Evolutionary conservation across 179 eudicot species (phyloP), one percentile per base, ranked within the genome.

Genomic region (Silene coronaria): DNA sequence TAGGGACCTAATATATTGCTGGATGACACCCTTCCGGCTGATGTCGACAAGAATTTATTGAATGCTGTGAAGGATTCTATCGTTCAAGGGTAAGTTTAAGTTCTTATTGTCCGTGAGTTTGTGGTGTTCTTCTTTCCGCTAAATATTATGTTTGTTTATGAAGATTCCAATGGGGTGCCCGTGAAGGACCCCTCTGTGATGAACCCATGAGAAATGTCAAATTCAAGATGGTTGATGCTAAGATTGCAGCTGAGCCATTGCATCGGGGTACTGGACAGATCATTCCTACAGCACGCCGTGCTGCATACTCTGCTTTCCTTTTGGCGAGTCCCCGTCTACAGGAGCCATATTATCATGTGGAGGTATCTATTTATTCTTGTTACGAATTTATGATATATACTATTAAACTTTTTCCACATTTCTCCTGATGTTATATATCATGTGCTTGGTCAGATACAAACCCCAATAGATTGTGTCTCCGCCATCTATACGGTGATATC

Each of bases 121-220:
- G 32, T 53, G 46, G 24, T 53, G 8, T 26, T 14, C 24, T 74
- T 21, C 58, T 48, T 12, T 46, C 23, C 21, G 53, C 53, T 73
- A 21, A 75, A 24, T 68, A 9, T 75, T 78, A 5, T 53, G 3
- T 69, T 55, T 8, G 36, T 77, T 21, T 71, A 76, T 67, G 68
- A 85, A 96, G 99, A 75, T 96, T 96, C 67, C 99, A 96, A 66
- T 96, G 99, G 99, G 99, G 99, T 80, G 99, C 99, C 24, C 93
- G 99, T 62, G 99, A 96, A 86, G 99, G 98, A 64, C 99, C 99
- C 3, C 93, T 96, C 3, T 96, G 99, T 78, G 99, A 96, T 42
- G 99, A 96, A 78, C 99, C 99, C 57, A 96, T 96, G 66, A 87
- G 99, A 85, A 96, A 96, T 75, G 99, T 93, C 8, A 96, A 96